These are phyloP conservation scores for Carpinus fangiana DNA, from an alignment of 306 rosid genomes.

Conservation along the genomic window DNA sequence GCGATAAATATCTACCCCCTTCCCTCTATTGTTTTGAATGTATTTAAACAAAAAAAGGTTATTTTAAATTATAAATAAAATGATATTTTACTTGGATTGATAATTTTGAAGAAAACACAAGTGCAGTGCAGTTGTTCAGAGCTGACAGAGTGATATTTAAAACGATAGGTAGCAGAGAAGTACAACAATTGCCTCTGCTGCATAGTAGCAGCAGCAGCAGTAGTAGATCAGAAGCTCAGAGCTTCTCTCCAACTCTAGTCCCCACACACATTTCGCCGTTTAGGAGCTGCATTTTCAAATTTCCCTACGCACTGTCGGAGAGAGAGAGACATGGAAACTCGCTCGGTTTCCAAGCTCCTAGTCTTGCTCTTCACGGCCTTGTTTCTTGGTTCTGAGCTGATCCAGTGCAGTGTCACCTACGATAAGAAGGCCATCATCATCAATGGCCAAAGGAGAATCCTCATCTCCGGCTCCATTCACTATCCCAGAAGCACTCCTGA, in stretches of 20 bases:
- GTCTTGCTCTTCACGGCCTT: conserved; percentile 36
- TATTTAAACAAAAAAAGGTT: too few relatives aligned
- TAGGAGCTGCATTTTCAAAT: conserved; percentile 24
- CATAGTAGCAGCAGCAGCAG: not conserved
- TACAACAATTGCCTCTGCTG: not conserved
- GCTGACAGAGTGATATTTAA: conserved; percentile 31
- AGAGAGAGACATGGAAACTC: conserved; percentile 48
- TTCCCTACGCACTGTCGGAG: conserved; percentile 33
- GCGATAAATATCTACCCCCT: too few relatives aligned
- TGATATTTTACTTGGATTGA: too few relatives aligned
- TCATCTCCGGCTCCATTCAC: conserved; percentile 94
- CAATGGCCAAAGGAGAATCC: conserved; percentile 80
- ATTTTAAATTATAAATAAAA: too few relatives aligned
- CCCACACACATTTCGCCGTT: conserved; percentile 3
- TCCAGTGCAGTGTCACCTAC: conserved; percentile 62
- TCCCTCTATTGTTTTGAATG: too few relatives aligned
- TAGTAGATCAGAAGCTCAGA: conserved; percentile 36
- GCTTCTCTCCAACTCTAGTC: not conserved
- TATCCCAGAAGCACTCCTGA: conserved; percentile 97
- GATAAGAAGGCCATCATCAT: conserved; percentile 82
- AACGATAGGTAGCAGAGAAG: not conserved
- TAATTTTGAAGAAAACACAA: not conserved
- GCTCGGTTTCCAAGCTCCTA: conserved; percentile 54
- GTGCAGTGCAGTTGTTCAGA: not conserved
- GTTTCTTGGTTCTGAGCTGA: conserved; percentile 46